phyloP scores from a whole-genome alignment of 2,329 filamentous ascomycete species.

The Fusarium incarnatum region DNA sequence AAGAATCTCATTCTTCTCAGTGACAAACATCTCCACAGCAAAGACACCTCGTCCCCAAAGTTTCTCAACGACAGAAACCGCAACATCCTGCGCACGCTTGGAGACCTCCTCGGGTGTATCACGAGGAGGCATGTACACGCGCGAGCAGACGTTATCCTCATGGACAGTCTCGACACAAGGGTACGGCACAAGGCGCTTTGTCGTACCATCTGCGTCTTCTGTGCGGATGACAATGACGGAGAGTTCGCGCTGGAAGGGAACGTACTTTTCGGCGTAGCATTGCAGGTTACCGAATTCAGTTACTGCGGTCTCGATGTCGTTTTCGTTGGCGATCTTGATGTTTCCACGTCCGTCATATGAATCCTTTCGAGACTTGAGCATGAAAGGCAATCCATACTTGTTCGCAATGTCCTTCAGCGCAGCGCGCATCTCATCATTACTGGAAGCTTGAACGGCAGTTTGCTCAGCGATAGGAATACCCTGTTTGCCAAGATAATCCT shows the following conservation, averaged over 20 bases:
- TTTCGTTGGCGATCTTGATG: conserved; percentile 60
- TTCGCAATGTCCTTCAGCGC: conserved; percentile 73
- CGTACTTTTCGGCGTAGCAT: conserved; percentile 91
- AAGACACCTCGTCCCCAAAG: conserved; percentile 94
- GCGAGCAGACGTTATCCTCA: conserved; percentile 94
- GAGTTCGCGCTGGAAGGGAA: conserved; percentile 85
- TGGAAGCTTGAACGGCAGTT: conserved; percentile 66
- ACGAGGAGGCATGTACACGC: conserved; percentile 87
- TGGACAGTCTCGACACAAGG: conserved; percentile 95
- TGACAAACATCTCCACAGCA: conserved; percentile 95
- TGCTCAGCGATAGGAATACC: conserved; percentile 80
- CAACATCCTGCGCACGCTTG: conserved; percentile 58
- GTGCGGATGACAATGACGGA: conserved; percentile 96
- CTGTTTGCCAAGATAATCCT: conserved; percentile 77
- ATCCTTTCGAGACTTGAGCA: conserved; percentile 91
- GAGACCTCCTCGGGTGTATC: conserved; percentile 83
- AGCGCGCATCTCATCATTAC: conserved; percentile 66
- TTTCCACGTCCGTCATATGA: conserved; percentile 91
- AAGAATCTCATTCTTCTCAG: conserved; percentile 75
- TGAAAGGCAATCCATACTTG: conserved; percentile 82
- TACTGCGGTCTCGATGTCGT: conserved; percentile 71
- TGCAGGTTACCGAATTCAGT: conserved; percentile 75
- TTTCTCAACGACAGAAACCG: conserved; percentile 71
- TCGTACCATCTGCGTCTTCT: conserved; percentile 69
- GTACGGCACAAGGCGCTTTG: conserved; percentile 73